Evolutionary conservation across 129 eudicot genomes (phyloP), one percentile per base, ranked within the genome.

Genomic region (Chrysanthemum seticuspe): DNA sequence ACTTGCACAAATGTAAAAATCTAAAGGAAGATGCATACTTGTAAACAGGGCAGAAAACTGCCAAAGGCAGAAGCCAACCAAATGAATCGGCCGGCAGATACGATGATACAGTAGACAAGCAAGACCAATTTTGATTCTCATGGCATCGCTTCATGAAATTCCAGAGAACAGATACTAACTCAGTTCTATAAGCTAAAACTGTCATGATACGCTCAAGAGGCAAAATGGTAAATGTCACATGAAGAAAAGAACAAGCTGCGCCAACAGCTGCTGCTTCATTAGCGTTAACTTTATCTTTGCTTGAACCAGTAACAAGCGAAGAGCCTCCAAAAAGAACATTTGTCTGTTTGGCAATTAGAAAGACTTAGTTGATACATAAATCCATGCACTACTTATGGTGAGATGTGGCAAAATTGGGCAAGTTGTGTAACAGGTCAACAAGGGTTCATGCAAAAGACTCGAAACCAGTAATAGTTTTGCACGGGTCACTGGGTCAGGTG

Each of bases 41-140:
- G 84, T 94, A 94, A 15, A 94, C 92, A 72, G 98, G 98, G 79
- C 98, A 94, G 80, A 94, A 94, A 73, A 83, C 98, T 40, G 96
- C 85, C 83, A 94, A 78, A 25, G 98, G 98, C 71, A 94, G 80
- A 67, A 90, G 85, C 97, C 96, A 90, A 48, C 98, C 98, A 78
- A 88, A 96, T 48, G 96, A 78, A 81, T 91, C 96, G 11, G 27
- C 77, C 13, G 98, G 93, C 79, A 94, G 79, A 77, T 87, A 90
- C 23, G 84, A 48, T 34, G 92, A 90, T 58, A 76, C 85, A 73
- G 80, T 78, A 6, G 93, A 86, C 85, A 94, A 79, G 73, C 84
- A 81, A 63, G 97, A 90, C 98, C 98, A 94, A 23, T 56, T 83
- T 57, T 88, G 80, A 70, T 85, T 84, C 76, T 84, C 83, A 70